Evolutionary conservation across 495 filamentous ascomycete species (phyloP), one percentile per base, ranked within the genome.

Genomic region (Aspergillus conjunctus): DNA sequence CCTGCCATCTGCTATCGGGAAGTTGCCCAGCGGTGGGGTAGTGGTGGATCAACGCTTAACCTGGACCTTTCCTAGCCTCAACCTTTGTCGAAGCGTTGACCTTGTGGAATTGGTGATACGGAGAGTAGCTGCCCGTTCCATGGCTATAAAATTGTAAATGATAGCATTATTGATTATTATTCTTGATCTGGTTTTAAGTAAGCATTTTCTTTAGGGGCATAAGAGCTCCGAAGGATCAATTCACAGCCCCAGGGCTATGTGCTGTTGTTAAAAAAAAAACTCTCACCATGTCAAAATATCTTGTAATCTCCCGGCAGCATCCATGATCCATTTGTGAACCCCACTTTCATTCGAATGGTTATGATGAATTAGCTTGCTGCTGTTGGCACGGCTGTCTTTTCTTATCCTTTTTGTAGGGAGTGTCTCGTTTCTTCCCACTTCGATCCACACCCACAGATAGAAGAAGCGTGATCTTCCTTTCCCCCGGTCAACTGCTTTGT

Each of bases 211-310:
- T 48, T 20, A 48, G n/a, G 7, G 44, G 17, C 10, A 48, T 21
- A 7, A 11, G 44, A n/a, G n/a, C n/a, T n/a, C n/a, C n/a, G n/a
- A n/a, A n/a, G 10, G 17, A 48, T 48, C n/a, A 18, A 48, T 48
- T 48, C 18, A 48, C 44, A 21, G 44, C 44, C 44, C 44, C 44
- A 21, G 10, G 44, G 44, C 44, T 48, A 48, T 48, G 44, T 48
- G 17, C 21, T 20, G n/a, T 41, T 41, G 7, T 48, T 20, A 11
- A 1, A 48, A 22, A 20, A 20, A 48, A 48, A 21, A 48, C 26
- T 26, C 26, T 26, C 5, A 48, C 9, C 44, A 21, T 48, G 44
- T 48, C 17, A 21, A 48, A 48, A 48, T 48, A 48, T 26, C 26
- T 2, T 2, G 44, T 22, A 21, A 48, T 48, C 17, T 5, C n/a